Conservation (phyloP, 2,329 filamentous ascomycete species). For the Claviceps spartinae region DNA sequence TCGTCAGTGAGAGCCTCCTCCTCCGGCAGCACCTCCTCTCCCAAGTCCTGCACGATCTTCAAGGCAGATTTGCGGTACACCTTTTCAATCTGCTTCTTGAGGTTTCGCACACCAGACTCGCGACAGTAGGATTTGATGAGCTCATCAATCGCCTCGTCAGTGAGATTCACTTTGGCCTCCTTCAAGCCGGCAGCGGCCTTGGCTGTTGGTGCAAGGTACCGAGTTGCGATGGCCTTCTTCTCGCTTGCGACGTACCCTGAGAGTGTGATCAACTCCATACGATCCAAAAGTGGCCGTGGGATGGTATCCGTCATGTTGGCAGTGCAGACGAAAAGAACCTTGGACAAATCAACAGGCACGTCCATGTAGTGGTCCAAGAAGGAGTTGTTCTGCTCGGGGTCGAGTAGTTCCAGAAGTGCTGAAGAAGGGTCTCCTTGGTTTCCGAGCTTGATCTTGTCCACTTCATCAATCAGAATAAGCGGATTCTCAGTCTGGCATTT, state of each 20-base stretch:
- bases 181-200: slow-evolving; percentile 87
- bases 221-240: slow-evolving; percentile 96
- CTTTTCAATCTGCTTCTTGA: slow-evolving; percentile 99
- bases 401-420: slow-evolving; percentile 80
- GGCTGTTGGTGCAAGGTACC: slow-evolving; percentile 84
- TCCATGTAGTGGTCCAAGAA: slow-evolving; percentile 99
- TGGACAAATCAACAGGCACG: slow-evolving; percentile 90
- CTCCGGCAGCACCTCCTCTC: slow-evolving; percentile 70
- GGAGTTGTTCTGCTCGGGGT: slow-evolving; percentile 93
- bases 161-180: slow-evolving; percentile 77
- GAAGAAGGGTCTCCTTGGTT: slow-evolving; percentile 95
- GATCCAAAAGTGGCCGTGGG: slow-evolving; percentile 79
- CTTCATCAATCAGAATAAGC: slow-evolving; percentile 87
- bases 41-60: slow-evolving; percentile 91
- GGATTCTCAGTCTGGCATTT: slow-evolving; percentile 99
- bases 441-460: slow-evolving; percentile 94
- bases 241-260: slow-evolving; percentile 96
- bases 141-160: slow-evolving; percentile 80
- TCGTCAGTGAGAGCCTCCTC: slow-evolving; percentile 73
- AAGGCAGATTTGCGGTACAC: slow-evolving; percentile 94
- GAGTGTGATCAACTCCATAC: slow-evolving; percentile 94
- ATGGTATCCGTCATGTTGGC: slow-evolving; percentile 99
- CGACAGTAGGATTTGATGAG: slow-evolving; percentile 98
- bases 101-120: slow-evolving; percentile 89
- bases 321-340: slow-evolving; percentile 96